phyloP scores from a whole-genome alignment of 345 rosid genomes.

The Clarkia xantiana region DNA sequence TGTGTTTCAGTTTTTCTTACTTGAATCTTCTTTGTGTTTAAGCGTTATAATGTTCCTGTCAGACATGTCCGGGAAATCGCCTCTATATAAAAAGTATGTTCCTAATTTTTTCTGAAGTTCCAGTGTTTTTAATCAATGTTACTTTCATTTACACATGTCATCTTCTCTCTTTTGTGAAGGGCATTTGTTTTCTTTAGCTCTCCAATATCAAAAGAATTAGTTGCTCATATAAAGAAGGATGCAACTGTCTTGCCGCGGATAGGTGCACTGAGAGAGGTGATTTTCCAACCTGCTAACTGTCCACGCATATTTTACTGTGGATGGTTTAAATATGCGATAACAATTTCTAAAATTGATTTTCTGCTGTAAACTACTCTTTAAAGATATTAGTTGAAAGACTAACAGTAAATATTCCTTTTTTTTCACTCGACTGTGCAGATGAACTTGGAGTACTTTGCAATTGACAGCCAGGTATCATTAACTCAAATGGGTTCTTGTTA shows the following conservation, averaged over 20 bases:
- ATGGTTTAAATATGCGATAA: background rate
- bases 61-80: constrained; percentile 92
- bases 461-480: constrained; percentile 79
- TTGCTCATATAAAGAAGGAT: constrained; percentile 75
- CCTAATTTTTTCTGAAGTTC: constrained; percentile 7
- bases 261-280: constrained; percentile 88
- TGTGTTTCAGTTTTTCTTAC: background rate
- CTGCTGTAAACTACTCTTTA: constrained; percentile 5
- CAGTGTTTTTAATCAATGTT: background rate
- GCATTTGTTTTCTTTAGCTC: constrained; percentile 99
- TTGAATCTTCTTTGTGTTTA: constrained; percentile 18
- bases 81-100: constrained; percentile 88
- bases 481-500: constrained; percentile 1
- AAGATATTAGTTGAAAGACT: constrained; percentile 2
- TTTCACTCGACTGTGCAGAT: constrained; percentile 44
- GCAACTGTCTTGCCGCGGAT: constrained; percentile 77
- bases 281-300: background rate
- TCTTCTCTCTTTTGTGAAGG: constrained; percentile 33
- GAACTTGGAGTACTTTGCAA: constrained; percentile 98
- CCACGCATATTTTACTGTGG: no score
- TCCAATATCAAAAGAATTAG: constrained; percentile 71
- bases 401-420: constrained; percentile 5
- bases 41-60: constrained; percentile 88
- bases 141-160: background rate
- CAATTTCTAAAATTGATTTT: constrained; percentile 1